phyloP scores from a whole-genome alignment of 768 basidiomycete genomes.

The Sistotremastrum niveocremeum region DNA sequence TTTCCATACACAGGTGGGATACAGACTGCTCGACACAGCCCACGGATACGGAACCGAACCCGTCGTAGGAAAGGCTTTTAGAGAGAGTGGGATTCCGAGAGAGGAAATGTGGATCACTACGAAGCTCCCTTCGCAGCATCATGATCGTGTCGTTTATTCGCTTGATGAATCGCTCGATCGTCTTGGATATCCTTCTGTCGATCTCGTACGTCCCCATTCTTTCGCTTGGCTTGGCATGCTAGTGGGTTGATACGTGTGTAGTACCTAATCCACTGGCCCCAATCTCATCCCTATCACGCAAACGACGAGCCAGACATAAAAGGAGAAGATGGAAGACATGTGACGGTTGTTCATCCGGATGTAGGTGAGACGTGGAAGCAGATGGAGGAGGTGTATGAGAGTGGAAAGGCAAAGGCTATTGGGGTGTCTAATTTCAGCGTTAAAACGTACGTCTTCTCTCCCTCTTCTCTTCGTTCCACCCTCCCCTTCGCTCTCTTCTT shows the following conservation, averaged over 20 bases:
- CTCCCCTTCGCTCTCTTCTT: conserved; percentile 7
- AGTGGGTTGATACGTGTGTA: conserved; percentile 7
- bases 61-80: conserved; percentile 44
- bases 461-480: conserved; percentile 11
- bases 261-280: conserved; percentile 43
- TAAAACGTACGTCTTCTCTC: conserved; percentile 27
- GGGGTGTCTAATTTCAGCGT: conserved; percentile 50
- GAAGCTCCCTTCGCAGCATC: conserved; percentile 23
- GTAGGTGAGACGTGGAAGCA: conserved; percentile 34
- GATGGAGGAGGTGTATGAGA: conserved; percentile 34
- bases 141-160: conserved; percentile 15
- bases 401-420: conserved; percentile 35
- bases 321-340: conserved; percentile 4
- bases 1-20: conserved; percentile 16
- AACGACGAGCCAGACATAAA: conserved; percentile 9
- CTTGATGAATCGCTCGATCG: conserved; percentile 17
- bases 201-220: conserved; percentile 12
- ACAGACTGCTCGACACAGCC: conserved; percentile 19
- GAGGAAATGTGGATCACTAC: neutral
- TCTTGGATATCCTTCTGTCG: conserved; percentile 18
- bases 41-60: conserved; percentile 36
- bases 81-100: conserved; percentile 6
- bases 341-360: conserved; percentile 5
- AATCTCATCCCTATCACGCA: conserved; percentile 13
- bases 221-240: no score